Percentiles rank a stretch among this genome's conserved stretches.
Conservation (phyloP, 495 filamentous ascomycete genomes). For the Neurospora hispaniola region DNA sequence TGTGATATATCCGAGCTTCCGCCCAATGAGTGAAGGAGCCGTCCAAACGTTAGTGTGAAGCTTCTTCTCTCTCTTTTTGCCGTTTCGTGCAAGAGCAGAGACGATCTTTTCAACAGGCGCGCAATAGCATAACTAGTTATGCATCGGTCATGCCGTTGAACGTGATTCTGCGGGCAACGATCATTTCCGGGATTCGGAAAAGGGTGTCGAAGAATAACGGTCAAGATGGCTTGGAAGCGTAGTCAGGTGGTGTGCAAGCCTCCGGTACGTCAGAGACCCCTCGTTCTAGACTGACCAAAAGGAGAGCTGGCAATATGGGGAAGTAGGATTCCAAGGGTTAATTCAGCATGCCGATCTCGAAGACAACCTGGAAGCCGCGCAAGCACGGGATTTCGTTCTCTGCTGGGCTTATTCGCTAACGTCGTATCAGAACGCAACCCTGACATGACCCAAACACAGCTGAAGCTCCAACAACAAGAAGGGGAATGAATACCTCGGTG, state of each 20-base stretch:
- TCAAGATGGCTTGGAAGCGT: background rate
- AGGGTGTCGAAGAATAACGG: background rate
- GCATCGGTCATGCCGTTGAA: background rate
- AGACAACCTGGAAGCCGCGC: background rate
- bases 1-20: background rate
- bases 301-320: background rate
- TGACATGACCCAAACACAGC: background rate
- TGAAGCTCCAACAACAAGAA: background rate
- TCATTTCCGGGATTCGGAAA: background rate
- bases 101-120: background rate
- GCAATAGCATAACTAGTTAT: background rate
- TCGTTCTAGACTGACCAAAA: background rate
- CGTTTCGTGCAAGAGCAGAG: slow-evolving; percentile 1
- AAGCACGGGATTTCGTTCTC: background rate
- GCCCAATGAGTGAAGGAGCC: slow-evolving; percentile 1
- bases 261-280: background rate
- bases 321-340: background rate
- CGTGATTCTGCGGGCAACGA: background rate
- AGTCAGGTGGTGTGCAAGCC: background rate
- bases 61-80: background rate
- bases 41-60: background rate
- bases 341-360: background rate
- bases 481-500: background rate
- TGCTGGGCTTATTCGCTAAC: background rate
- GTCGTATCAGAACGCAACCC: background rate